Percentiles rank a stretch among this genome's conserved stretches.
Evolutionary conservation across 2,329 filamentous ascomycete species (phyloP).

Genomic region (Trichophyton equinum): DNA sequence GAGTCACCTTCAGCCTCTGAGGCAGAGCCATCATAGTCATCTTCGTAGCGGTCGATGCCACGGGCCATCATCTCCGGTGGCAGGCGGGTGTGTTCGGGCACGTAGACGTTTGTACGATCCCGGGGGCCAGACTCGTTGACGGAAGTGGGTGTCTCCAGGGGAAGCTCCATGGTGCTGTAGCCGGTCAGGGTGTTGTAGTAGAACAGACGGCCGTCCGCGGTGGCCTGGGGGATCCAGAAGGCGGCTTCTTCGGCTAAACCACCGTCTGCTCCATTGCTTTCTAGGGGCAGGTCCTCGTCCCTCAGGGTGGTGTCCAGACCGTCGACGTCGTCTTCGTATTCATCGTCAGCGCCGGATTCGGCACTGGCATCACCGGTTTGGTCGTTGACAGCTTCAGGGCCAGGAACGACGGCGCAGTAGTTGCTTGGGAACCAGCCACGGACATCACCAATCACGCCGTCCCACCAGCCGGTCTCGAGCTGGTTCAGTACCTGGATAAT

Average conservation of each 20-base stretch:
- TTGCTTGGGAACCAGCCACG: conserved; percentile 99
- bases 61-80: conserved; percentile 84
- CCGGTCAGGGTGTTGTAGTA: conserved; percentile 98
- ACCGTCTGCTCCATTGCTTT: conserved; percentile 41
- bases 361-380: conserved; percentile 41
- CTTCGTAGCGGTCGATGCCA: conserved; percentile 69
- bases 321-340: conserved; percentile 49
- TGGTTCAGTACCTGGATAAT: conserved; percentile 98
- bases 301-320: conserved; percentile 55
- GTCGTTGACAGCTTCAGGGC: conserved; percentile 48
- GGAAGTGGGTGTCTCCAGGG: conserved; percentile 76
- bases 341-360: conserved; percentile 44
- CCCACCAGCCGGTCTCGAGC: conserved; percentile 98
- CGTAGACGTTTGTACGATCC: conserved; percentile 75
- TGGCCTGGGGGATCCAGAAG: conserved; percentile 98
- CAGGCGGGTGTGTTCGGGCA: conserved; percentile 80
- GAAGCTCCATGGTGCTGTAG: conserved; percentile 89
- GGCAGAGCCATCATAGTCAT: conserved; percentile 85
- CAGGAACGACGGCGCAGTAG: conserved; percentile 80
- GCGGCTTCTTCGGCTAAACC: conserved; percentile 73
- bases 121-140: conserved; percentile 70
- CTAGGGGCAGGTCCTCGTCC: conserved; percentile 51
- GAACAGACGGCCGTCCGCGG: conserved; percentile 79
- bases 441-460: conserved; percentile 92
- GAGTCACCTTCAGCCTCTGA: conserved; percentile 73